Percentiles rank a stretch among this genome's conserved stretches.
Conservation (phyloP, 169 alveolate species). For the Amoebophrya sp. region DNA sequence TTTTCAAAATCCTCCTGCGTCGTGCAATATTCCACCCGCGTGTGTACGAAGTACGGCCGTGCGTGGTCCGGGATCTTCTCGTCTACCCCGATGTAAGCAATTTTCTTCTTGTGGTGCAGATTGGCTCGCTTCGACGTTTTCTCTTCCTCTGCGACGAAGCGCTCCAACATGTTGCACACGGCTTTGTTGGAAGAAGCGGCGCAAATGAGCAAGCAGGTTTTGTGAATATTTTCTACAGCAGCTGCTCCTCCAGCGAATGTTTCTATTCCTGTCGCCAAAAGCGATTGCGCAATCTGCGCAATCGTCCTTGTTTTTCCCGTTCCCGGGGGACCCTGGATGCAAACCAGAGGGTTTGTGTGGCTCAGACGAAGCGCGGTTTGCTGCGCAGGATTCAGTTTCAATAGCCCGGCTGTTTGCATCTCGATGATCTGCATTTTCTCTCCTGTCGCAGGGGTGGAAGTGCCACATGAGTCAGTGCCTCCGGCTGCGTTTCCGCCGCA, state of each 20-base stretch:
- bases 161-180: background rate
- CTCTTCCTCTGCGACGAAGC: no score
- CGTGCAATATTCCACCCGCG: background rate
- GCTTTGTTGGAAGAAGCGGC: background rate
- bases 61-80: background rate
- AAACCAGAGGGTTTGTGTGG: background rate
- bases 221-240: no score
- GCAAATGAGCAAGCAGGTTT: background rate
- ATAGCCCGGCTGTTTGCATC: no score
- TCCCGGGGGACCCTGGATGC: constrained; percentile 13
- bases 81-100: background rate
- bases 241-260: no score
- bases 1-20: background rate
- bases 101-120: no score
- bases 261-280: no score
- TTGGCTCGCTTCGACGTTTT: no score
- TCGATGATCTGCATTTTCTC: no score
- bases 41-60: background rate
- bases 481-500: no score
- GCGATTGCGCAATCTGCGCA: background rate
- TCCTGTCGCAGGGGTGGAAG: no score
- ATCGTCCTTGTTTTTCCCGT: constrained; percentile 10
- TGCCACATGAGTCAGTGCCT: no score
- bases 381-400: background rate
- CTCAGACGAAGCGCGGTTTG: background rate